A percentile compares a stretch with the other conserved stretches of the same genome.
These are phyloP conservation scores for Podospora pseudoanserina DNA, from an alignment of 495 filamentous ascomycete species.

Conservation along the genomic window DNA sequence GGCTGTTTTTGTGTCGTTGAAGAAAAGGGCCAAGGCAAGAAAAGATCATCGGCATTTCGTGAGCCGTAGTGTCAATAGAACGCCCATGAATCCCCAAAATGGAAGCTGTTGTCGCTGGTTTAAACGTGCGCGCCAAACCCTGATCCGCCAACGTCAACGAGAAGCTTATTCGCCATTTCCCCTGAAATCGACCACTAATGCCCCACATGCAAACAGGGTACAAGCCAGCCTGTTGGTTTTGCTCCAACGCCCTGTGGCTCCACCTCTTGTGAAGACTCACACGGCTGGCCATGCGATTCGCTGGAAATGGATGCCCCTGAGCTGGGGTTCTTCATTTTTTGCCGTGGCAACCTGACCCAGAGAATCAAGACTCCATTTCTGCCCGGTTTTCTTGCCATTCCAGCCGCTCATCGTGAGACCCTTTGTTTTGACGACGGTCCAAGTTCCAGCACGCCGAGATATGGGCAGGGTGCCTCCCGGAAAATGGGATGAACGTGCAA, in stretches of 20 bases:
- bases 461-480: not conserved
- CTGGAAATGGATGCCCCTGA: not conserved
- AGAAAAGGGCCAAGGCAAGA: not conserved
- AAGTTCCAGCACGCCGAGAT: not conserved
- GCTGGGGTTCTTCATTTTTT: not conserved
- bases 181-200: not conserved
- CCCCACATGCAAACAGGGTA: constrained; percentile 5
- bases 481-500: not conserved
- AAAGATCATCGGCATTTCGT: not conserved
- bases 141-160: not conserved
- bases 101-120: not conserved
- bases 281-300: not conserved
- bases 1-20: not conserved
- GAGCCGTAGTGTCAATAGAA: not conserved
- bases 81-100: not conserved
- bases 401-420: not conserved
- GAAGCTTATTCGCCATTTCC: constrained; percentile 4
- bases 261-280: not conserved
- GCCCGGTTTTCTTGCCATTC: not conserved
- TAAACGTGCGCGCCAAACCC: not conserved
- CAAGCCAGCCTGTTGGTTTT: not conserved
- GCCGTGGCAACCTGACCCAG: not conserved
- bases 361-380: not conserved
- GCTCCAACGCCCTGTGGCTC: not conserved
- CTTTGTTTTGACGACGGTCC: not conserved